These are phyloP conservation scores for Apiotrichum gracile DNA, from an alignment of 1,284 basidiomycete genomes.

Conservation along the genomic window DNA sequence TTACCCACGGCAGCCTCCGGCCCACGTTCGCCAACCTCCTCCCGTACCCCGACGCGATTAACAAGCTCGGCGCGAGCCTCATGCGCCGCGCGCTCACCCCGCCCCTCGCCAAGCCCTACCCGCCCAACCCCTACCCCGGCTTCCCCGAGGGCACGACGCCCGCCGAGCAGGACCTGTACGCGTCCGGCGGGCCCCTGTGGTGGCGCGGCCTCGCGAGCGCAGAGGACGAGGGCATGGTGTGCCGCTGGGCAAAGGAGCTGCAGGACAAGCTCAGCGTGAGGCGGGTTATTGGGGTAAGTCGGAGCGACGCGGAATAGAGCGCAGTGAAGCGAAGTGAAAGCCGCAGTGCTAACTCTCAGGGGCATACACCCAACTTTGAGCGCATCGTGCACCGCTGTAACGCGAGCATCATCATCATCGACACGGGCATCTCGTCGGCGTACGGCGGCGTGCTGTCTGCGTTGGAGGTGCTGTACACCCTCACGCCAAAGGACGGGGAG, in stretches of 20 bases:
- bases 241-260: conserved; percentile 63
- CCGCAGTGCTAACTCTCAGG: conserved; percentile 38
- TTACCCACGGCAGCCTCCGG: conserved; percentile 80
- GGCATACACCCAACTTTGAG: conserved; percentile 86
- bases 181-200: conserved; percentile 74
- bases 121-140: conserved; percentile 70
- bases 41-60: conserved; percentile 75
- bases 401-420: conserved; percentile 85
- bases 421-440: conserved; percentile 84
- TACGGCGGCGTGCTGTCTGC: conserved; percentile 88
- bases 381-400: conserved; percentile 73
- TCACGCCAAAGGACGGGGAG: conserved; percentile 36
- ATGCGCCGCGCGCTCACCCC: conserved; percentile 55
- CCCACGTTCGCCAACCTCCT: conserved; percentile 64
- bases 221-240: conserved; percentile 53
- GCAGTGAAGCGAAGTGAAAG: not conserved
- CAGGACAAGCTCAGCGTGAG: conserved; percentile 67
- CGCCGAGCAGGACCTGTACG: conserved; percentile 67
- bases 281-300: conserved; percentile 65
- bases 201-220: conserved; percentile 69
- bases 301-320: too few species aligned
- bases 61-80: conserved; percentile 61
- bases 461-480: conserved; percentile 72
- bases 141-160: conserved; percentile 61
- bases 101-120: conserved; percentile 63